These are phyloP conservation scores for Passalora sequoiae DNA, from an alignment of 2,329 filamentous ascomycete species.

Conservation along the genomic window DNA sequence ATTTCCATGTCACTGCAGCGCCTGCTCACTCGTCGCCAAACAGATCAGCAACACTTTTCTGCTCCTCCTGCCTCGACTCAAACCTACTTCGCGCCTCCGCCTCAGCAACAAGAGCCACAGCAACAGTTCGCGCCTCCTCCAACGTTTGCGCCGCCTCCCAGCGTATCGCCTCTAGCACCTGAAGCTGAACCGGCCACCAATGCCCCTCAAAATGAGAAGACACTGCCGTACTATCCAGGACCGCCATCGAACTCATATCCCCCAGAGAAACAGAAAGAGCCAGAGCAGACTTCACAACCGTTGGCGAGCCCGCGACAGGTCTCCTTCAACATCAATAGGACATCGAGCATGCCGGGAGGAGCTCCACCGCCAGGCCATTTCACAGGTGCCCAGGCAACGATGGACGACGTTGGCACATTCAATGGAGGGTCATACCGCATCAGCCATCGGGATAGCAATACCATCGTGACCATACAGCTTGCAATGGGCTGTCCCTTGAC, in stretches of 20 bases:
- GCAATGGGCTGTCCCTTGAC: slow-evolving; percentile 80
- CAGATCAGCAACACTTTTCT: slow-evolving; percentile 6
- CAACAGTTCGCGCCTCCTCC: slow-evolving; percentile 31
- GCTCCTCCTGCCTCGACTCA: slow-evolving; percentile 15
- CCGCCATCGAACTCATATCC: slow-evolving; percentile 34
- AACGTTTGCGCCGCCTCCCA: slow-evolving; percentile 19
- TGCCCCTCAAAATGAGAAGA: slow-evolving; percentile 24
- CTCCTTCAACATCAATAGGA: slow-evolving; percentile 28
- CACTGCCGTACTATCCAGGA: slow-evolving; percentile 34
- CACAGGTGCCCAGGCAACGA: slow-evolving; percentile 54
- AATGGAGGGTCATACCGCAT: slow-evolving; percentile 93
- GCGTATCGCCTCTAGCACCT: slow-evolving; percentile 31
- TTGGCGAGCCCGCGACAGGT: slow-evolving; percentile 22
- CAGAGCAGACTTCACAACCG: slow-evolving; percentile 16
- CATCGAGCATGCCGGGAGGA: slow-evolving; percentile 33
- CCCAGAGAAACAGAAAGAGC: slow-evolving; percentile 30
- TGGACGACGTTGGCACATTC: slow-evolving; percentile 89
- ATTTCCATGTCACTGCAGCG: no score
- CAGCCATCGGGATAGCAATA: slow-evolving; percentile 86
- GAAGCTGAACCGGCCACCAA: slow-evolving; percentile 18
- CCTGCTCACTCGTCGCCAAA: no score
- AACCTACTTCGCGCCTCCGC: slow-evolving; percentile 27
- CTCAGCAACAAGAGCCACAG: slow-evolving; percentile 21
- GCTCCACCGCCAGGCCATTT: slow-evolving; percentile 54
- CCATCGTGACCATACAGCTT: slow-evolving; percentile 80